Percentiles rank a stretch among this genome's conserved stretches.
Evolutionary conservation across 78 protist genomes (phyloP).

Genomic region (Planoprotostelium fungivorum): DNA sequence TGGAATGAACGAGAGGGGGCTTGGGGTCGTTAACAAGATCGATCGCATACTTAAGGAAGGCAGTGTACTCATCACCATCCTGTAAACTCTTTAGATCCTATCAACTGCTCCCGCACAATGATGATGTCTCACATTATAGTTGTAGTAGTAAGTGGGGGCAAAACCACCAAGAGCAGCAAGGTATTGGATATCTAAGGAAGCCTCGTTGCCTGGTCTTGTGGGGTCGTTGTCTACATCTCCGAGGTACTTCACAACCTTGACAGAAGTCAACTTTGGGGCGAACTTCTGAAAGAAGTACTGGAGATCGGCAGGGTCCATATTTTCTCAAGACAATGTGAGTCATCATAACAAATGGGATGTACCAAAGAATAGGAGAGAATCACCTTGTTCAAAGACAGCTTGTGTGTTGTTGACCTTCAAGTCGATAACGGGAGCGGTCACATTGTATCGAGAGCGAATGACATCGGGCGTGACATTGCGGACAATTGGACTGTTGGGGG

Average conservation of each 20-base stretch:
- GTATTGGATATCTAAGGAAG: slow-evolving; percentile 46
- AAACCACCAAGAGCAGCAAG: neutral
- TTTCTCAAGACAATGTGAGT: too few relatives aligned
- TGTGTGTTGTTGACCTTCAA: slow-evolving; percentile 12
- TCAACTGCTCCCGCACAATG: too few relatives aligned
- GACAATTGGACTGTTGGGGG: neutral
- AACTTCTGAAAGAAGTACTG: slow-evolving; percentile 15
- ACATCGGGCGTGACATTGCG: slow-evolving; percentile 37
- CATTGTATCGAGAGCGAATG: slow-evolving; percentile 26
- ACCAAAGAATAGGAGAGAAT: slow-evolving; percentile 21
- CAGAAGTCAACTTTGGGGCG: slow-evolving; percentile 27
- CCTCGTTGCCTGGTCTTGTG: slow-evolving; percentile 25
- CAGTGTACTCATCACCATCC: neutral
- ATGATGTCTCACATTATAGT: neutral
- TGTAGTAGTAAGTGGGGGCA: neutral
- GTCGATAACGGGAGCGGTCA: slow-evolving; percentile 16
- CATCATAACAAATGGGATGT: too few relatives aligned
- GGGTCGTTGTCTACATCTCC: slow-evolving; percentile 21
- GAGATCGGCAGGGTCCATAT: too few relatives aligned
- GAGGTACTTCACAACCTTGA: slow-evolving; percentile 8
- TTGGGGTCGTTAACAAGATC: neutral
- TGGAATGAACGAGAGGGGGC: too few relatives aligned
- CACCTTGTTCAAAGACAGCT: slow-evolving; percentile 35
- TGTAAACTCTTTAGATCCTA: neutral
- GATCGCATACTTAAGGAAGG: neutral